A percentile compares a stretch with the other conserved stretches of the same genome.
These are phyloP conservation scores for Botrytis hyacinthi DNA, from an alignment of 2,329 filamentous ascomycete species.

Conservation along the genomic window DNA sequence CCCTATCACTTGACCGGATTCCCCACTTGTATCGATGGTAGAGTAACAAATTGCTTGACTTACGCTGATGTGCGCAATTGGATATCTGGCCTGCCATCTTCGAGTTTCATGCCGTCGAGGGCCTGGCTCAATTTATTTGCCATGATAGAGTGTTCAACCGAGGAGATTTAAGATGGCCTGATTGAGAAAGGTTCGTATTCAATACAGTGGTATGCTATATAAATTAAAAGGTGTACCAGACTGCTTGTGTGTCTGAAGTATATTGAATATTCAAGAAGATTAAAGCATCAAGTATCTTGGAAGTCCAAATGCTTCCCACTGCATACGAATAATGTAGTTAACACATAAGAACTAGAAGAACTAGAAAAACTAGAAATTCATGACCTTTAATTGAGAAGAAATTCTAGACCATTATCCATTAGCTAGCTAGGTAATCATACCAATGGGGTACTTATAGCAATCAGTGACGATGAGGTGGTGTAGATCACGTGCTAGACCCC, in stretches of 20 bases:
- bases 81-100: constrained; percentile 11
- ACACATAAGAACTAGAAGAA: neutral
- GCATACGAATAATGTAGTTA: neutral
- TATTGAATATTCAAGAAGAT: neutral
- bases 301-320: neutral
- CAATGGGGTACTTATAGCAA: neutral
- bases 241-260: neutral
- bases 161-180: neutral
- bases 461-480: neutral
- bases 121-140: neutral
- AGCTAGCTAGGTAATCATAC: neutral
- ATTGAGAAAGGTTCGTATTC: neutral
- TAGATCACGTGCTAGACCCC: neutral
- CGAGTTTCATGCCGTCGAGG: constrained; percentile 2
- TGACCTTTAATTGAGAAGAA: neutral
- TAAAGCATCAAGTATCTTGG: neutral
- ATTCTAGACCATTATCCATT: neutral
- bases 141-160: neutral
- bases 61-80: constrained; percentile 16
- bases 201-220: neutral
- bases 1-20: neutral
- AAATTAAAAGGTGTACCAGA: neutral
- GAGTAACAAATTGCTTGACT: neutral
- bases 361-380: too few species aligned
- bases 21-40: neutral